Evolutionary conservation across 805 yeast genomes (phyloP).

Genomic region (Spencermartinsiella europaea): DNA sequence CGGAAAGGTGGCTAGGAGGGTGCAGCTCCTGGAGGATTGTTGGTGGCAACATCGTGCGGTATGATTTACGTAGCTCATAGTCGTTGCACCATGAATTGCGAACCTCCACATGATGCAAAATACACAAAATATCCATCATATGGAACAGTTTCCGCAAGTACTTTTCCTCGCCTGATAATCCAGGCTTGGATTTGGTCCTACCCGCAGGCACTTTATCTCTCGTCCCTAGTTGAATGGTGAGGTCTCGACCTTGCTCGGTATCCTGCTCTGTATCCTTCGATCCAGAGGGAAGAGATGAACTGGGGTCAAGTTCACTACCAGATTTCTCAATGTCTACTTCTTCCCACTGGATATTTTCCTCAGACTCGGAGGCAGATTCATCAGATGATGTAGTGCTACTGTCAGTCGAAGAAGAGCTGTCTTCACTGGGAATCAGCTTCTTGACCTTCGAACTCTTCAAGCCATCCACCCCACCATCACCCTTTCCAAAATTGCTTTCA

Average conservation of each 20-base stretch:
- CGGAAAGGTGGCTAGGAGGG: conserved; percentile 41
- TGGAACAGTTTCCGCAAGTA: conserved; percentile 50
- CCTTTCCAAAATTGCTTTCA: conserved; percentile 1
- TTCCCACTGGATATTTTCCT: conserved; percentile 35
- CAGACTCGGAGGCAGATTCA: conserved; percentile 18
- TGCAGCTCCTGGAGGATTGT: conserved; percentile 43
- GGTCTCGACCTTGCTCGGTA: neutral
- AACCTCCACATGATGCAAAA: conserved; percentile 61
- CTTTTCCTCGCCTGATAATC: conserved; percentile 46
- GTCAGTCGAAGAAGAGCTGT: too few relatives aligned
- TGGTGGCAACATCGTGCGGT: conserved; percentile 47
- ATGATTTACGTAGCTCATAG: conserved; percentile 33
- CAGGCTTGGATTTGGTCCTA: neutral
- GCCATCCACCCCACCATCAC: neutral
- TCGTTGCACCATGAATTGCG: conserved; percentile 75
- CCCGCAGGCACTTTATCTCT: neutral
- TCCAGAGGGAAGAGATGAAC: neutral
- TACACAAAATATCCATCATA: conserved; percentile 48
- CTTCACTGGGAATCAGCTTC: neutral
- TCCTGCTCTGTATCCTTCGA: neutral
- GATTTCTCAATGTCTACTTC: conserved; percentile 32
- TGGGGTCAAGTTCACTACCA: neutral
- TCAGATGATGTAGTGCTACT: conserved; percentile 21
- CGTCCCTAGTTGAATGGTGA: conserved; percentile 3
- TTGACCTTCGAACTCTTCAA: neutral